phyloP scores from a whole-genome alignment of 2,329 filamentous ascomycete genomes.

The Beauveria sp. region DNA sequence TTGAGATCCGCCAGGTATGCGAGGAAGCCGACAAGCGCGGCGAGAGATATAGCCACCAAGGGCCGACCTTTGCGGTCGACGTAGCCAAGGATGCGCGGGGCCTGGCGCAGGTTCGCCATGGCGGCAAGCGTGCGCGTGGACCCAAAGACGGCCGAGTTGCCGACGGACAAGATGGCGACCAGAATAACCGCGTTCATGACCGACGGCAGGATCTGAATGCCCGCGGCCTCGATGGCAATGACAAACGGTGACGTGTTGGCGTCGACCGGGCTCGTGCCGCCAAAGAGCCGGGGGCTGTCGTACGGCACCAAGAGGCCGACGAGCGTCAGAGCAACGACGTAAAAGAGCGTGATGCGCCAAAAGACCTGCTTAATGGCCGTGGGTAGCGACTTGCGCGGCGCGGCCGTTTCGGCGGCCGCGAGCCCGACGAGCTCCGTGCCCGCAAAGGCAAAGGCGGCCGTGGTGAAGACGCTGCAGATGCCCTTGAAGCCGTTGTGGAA shows the following conservation, averaged over 20 bases:
- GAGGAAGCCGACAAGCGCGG: conserved; percentile 58
- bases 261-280: conserved; percentile 26
- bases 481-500: conserved; percentile 69
- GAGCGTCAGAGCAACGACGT: conserved; percentile 66
- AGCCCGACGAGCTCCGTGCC: conserved; percentile 63
- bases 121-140: conserved; percentile 76
- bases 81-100: conserved; percentile 62
- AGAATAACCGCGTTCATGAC: conserved; percentile 84
- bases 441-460: conserved; percentile 60
- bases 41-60: conserved; percentile 56
- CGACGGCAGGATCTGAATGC: conserved; percentile 66
- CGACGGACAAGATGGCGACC: conserved; percentile 75
- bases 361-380: conserved; percentile 80
- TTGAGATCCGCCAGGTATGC: conserved; percentile 60
- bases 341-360: conserved; percentile 80
- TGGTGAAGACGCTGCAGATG: conserved; percentile 62
- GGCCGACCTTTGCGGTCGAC: conserved; percentile 70
- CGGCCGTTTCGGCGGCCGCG: conserved; percentile 60
- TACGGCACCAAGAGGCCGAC: conserved; percentile 72
- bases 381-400: conserved; percentile 65
- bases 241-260: conserved; percentile 74
- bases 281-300: conserved; percentile 25
- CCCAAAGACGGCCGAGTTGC: conserved; percentile 77
- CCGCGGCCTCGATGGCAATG: conserved; percentile 71
- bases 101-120: conserved; percentile 72